Evolutionary conservation across 352 stramenopile species (phyloP).

Genomic region (Phytophthora capsici): DNA sequence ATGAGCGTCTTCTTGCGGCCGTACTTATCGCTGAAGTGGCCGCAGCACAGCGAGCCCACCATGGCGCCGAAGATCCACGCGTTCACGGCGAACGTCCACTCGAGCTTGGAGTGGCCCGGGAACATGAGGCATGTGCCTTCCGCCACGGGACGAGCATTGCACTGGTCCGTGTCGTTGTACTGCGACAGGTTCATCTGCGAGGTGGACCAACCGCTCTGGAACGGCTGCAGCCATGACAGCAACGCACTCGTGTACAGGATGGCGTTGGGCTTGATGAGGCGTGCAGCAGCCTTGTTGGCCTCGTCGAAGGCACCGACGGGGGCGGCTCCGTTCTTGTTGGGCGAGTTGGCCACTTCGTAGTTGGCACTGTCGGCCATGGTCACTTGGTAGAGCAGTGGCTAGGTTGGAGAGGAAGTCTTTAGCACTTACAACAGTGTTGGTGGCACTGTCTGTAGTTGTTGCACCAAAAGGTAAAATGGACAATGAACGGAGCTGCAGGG

Average conservation of each 20-base stretch:
- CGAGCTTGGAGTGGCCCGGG: not conserved
- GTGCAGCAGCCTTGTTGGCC: not conserved
- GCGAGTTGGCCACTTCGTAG: not conserved
- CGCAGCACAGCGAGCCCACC: not conserved
- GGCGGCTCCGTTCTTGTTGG: not conserved
- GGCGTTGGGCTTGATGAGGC: not conserved
- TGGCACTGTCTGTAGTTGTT: not conserved
- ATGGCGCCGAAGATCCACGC: not conserved
- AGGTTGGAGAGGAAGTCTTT: not conserved
- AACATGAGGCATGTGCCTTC: not conserved
- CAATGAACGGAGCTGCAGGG: not conserved
- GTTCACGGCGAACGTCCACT: slow-evolving; percentile 1
- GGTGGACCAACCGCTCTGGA: not conserved
- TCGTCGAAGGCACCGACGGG: not conserved
- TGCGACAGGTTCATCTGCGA: not conserved
- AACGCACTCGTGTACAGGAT: not conserved
- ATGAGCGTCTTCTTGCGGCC: not conserved
- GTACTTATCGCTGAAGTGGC: not conserved
- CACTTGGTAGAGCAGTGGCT: not conserved
- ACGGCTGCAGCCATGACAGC: not conserved
- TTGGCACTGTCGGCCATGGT: not conserved
- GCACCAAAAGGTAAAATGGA: not conserved
- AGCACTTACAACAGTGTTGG: not conserved
- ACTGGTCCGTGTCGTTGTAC: slow-evolving; percentile 1
- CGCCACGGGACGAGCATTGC: not conserved